Evolutionary conservation across 495 filamentous ascomycete genomes (phyloP).

Genomic region (Physcia stellaris): DNA sequence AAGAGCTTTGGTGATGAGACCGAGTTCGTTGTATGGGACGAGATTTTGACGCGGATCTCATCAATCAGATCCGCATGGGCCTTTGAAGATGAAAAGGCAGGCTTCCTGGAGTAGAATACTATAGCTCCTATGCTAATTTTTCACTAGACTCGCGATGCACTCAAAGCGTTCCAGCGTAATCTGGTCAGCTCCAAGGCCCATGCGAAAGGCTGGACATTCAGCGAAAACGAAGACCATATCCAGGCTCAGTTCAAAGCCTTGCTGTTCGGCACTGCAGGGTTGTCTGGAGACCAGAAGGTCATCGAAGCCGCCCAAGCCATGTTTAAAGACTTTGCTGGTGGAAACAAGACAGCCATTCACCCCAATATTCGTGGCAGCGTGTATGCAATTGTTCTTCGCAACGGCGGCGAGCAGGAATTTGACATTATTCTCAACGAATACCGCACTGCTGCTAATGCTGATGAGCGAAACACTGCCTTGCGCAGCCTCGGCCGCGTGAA

Average conservation of each 20-base stretch:
- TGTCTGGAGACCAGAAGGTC: constrained; percentile 43
- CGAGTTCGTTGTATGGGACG: constrained; percentile 90
- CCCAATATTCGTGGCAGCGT: constrained; percentile 52
- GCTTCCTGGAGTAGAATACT: no score
- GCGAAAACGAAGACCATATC: constrained; percentile 70
- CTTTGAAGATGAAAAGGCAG: constrained; percentile 70
- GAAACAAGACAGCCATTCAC: constrained; percentile 47
- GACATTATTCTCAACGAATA: constrained; percentile 71
- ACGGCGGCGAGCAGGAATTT: constrained; percentile 49
- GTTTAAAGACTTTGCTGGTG: constrained; percentile 47
- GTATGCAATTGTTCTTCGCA: constrained; percentile 46
- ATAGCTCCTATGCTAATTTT: no score
- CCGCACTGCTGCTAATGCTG: constrained; percentile 70
- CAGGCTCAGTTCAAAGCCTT: constrained; percentile 69
- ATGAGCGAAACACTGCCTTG: constrained; percentile 92
- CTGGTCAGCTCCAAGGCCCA: constrained; percentile 67
- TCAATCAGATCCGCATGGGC: constrained; percentile 71
- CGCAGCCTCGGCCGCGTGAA: constrained; percentile 72
- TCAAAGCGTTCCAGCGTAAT: constrained; percentile 68
- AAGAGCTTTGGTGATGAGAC: constrained; percentile 71
- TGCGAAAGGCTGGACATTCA: constrained; percentile 77
- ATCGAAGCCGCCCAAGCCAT: constrained; percentile 47
- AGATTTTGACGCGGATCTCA: constrained; percentile 65
- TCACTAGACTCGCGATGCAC: constrained; percentile 55
- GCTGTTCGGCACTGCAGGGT: constrained; percentile 48